phyloP scores from a whole-genome alignment of 257 asterid species.

The Nicotiana tabacum region DNA sequence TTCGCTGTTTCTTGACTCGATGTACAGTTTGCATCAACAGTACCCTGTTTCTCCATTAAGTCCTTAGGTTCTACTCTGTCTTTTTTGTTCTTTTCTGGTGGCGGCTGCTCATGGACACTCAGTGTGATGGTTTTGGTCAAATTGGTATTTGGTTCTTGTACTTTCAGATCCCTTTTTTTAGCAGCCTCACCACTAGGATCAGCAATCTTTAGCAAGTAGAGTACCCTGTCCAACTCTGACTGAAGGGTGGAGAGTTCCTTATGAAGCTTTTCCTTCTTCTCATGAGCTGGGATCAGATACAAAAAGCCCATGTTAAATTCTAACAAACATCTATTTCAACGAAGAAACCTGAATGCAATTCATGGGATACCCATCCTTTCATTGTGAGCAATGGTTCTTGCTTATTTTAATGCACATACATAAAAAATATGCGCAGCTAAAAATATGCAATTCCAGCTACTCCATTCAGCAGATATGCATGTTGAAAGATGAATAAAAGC shows the following conservation, averaged over 20 bases:
- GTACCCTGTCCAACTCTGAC: slow-evolving; percentile 76
- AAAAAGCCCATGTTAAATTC: neutral
- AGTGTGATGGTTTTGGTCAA: slow-evolving; percentile 19
- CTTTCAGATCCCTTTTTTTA: slow-evolving; percentile 47
- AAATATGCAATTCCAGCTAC: neutral
- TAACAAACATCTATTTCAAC: neutral
- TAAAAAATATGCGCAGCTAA: neutral
- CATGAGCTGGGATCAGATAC: slow-evolving; percentile 46
- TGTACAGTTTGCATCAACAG: slow-evolving; percentile 28
- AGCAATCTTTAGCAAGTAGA: slow-evolving; percentile 83
- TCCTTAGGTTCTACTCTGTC: slow-evolving; percentile 28
- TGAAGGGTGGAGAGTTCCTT: slow-evolving; percentile 62
- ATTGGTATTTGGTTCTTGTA: slow-evolving; percentile 30
- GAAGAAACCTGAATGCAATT: neutral
- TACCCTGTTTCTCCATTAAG: slow-evolving; percentile 29
- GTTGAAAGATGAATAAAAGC: neutral
- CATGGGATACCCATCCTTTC: neutral
- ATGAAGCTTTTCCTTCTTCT: slow-evolving; percentile 48
- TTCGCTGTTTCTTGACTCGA: slow-evolving; percentile 25
- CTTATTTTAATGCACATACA: neutral
- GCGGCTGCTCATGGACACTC: slow-evolving; percentile 20
- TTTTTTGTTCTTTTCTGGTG: slow-evolving; percentile 18
- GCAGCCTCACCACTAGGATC: slow-evolving; percentile 94
- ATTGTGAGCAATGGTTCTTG: neutral
- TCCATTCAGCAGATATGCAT: neutral